Evolutionary conservation across 768 basidiomycete genomes (phyloP).

Genomic region (Floccularia luteovirens): DNA sequence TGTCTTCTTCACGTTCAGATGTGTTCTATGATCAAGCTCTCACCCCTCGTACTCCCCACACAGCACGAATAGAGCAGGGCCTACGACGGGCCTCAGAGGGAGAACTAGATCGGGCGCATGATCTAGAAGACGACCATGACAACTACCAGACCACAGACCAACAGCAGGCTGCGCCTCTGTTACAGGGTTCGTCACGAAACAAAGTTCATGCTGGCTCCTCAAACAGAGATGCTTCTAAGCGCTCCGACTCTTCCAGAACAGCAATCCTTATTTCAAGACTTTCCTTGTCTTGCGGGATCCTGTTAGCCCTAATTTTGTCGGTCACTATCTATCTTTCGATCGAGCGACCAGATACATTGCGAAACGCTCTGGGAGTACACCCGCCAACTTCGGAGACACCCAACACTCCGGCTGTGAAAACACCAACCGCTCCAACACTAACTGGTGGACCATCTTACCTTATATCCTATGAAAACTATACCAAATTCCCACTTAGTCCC

Average conservation of each 20-base stretch:
- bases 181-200: slow-evolving; percentile 35
- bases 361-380: slow-evolving; percentile 29
- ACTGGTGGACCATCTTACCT: slow-evolving; percentile 15
- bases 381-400: background rate
- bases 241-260: slow-evolving; percentile 7
- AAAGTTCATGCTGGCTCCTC: slow-evolving; percentile 23
- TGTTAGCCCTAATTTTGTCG: slow-evolving; percentile 33
- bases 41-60: slow-evolving; percentile 58
- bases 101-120: slow-evolving; percentile 26
- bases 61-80: slow-evolving; percentile 51
- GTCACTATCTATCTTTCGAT: slow-evolving; percentile 44
- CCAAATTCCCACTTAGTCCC: slow-evolving; percentile 49
- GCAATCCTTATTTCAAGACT: slow-evolving; percentile 19
- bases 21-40: slow-evolving; percentile 26
- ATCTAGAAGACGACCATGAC: slow-evolving; percentile 29
- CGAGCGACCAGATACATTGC: slow-evolving; percentile 37
- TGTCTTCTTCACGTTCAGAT: slow-evolving; percentile 22
- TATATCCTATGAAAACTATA: slow-evolving; percentile 52
- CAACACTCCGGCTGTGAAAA: slow-evolving; percentile 3
- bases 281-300: slow-evolving; percentile 38
- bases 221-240: slow-evolving; percentile 10
- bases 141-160: slow-evolving; percentile 21
- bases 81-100: slow-evolving; percentile 40
- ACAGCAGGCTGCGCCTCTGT: slow-evolving; percentile 38
- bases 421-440: slow-evolving; percentile 6